Base-by-base conservation (phyloP, 164 flowering plant species). In the Magnolia officinalis region DNA sequence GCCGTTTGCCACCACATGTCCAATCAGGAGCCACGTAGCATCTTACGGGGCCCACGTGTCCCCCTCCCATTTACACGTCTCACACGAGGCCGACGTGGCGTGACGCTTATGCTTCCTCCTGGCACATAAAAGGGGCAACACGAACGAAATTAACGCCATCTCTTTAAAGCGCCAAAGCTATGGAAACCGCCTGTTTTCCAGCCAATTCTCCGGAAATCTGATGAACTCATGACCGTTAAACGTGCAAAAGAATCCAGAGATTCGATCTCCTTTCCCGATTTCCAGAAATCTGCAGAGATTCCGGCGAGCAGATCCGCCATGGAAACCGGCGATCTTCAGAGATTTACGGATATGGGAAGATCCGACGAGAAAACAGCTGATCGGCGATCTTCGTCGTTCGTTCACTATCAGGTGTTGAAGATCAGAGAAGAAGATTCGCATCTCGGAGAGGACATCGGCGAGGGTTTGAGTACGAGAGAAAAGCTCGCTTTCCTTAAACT, bases 391-490 rank as follows among this genome's bases (percentile, higher is more conserved):
- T 37, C 45, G 45, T 37, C 66, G 49, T 51, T 69, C 2, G 76
- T 78, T 63, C 86, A 84, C 70, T 70, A 45, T 59, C 86, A 84
- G 67, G 75, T 84, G 45, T 31, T 74, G 80, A 85, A 71, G 82
- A 83, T 85, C 29, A 78, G 83, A 81, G 80, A 80, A 55, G 87
- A 85, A 52, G 84, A 83, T 45, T 81, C 82, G 13, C 78, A 79
- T 45, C 51, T 83, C 2, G 87, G 84, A 24, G 80, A 81, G 55
- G 87, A 82, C 24, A 37, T 80, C 16, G 74, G 76, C 21, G 82
- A 80, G 63, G 72, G 78, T 3, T 29, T 75, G 20, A 79, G 72
- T 69, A 19, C 75, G 49, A 78, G 70, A 31, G 80, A 74, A 2
- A 75, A 75, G 72, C 50, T 63, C 7, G 80, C 63, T 19, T 23